phyloP scores from a whole-genome alignment of 768 basidiomycete species.

The Tulasnella sp. region DNA sequence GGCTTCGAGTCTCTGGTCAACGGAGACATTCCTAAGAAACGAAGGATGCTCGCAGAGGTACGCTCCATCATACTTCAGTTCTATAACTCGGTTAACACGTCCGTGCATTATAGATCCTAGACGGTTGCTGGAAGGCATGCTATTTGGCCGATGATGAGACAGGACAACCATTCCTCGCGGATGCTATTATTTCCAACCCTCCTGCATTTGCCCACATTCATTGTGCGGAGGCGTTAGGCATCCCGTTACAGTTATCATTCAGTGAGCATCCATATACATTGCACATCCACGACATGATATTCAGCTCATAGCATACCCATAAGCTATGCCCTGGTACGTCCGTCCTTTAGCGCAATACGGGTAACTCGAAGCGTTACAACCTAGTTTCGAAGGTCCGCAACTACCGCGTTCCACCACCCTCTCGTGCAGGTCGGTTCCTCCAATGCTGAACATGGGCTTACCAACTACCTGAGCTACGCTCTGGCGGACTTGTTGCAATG shows the following conservation, averaged over 20 bases:
- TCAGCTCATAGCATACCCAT: not conserved
- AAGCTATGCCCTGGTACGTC: slow-evolving; percentile 53
- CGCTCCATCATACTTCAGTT: not conserved
- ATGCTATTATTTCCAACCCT: slow-evolving; percentile 57
- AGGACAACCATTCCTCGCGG: slow-evolving; percentile 40
- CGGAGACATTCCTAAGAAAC: slow-evolving; percentile 47
- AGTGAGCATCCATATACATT: slow-evolving; percentile 31
- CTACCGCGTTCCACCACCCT: slow-evolving; percentile 46
- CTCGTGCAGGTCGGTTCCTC: slow-evolving; percentile 45
- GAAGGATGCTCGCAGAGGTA: slow-evolving; percentile 43
- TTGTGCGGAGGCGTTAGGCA: slow-evolving; percentile 49
- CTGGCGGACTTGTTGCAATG: slow-evolving; percentile 49
- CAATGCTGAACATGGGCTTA: slow-evolving; percentile 41
- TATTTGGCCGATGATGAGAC: slow-evolving; percentile 36
- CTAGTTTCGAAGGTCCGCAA: slow-evolving; percentile 33
- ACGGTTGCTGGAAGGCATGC: slow-evolving; percentile 46
- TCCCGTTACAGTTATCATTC: slow-evolving; percentile 45
- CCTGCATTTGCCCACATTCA: slow-evolving; percentile 55
- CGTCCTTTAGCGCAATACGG: not conserved
- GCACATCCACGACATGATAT: not conserved
- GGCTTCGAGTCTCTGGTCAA: slow-evolving; percentile 45
- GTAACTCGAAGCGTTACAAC: not conserved
- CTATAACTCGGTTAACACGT: not conserved
- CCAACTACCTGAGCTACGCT: slow-evolving; percentile 46
- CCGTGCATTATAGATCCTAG: slow-evolving; percentile 35